Base-by-base conservation (phyloP, 257 asterid species). In the Capsicum rhomboideum region DNA sequence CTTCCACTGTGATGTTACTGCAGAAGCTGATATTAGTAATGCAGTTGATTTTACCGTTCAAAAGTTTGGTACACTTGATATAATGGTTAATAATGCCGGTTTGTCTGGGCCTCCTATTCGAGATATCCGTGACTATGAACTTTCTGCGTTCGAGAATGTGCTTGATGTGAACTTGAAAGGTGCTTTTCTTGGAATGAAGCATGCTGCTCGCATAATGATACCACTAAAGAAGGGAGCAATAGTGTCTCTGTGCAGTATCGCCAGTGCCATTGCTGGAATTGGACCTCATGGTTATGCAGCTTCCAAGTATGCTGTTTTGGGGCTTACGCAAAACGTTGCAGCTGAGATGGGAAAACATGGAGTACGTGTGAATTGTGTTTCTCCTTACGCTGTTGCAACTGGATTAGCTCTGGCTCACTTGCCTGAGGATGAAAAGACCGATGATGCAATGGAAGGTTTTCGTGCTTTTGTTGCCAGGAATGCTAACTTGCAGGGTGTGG, bases 11-110 rank as follows among this genome's bases (percentile, higher is more conserved):
- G 91, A 97, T 55, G 98, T 97, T 6, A 91, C 98, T 3, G 56
- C 77, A 9, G 99, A 97, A 84, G 92, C 87, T 8, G 96, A 93
- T 42, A 88, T 97, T 66, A 90, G 86, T 79, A 84, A 50, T 6
- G 97, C 98, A 1, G 97, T 97, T 17, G 98, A 94, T 88, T 85
- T 88, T 87, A 87, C 98, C 0, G 90, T 93, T 2, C 90, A 89
- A 6, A 90, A 85, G 53, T 95, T 91, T n/a, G 97, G 98, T 20
- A 85, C 94, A 81, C 95, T 97, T 17, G 98, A 95, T 84, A 91
- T 95, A 71, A 87, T 95, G 91, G 97, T 93, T 56, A 97, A 95
- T 91, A 97, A 97, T 63, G 99, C 99, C 0, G 99, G 99, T 42
- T 58, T 90, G 0, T 29, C 92, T 0, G 99, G 97, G 46, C 92